phyloP scores from a whole-genome alignment of 805 yeast species.

The Nematodospora valgi region DNA sequence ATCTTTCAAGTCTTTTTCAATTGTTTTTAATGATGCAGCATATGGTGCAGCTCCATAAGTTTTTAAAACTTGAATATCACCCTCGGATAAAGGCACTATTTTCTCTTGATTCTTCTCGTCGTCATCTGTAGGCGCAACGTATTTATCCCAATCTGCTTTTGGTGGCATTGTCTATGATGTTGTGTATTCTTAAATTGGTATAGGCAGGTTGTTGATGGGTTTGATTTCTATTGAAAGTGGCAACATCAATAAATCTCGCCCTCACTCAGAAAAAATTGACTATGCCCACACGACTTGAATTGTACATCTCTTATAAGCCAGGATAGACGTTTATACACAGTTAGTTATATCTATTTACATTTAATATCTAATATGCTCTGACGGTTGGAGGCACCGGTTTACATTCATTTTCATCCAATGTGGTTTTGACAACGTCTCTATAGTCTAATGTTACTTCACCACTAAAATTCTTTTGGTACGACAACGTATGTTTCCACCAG shows the following conservation, averaged over 20 bases:
- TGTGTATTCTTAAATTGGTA: background rate
- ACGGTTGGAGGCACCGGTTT: conserved; percentile 95
- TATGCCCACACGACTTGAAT: background rate
- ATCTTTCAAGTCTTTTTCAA: conserved; percentile 82
- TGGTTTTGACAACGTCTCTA: conserved; percentile 78
- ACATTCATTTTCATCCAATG: conserved; percentile 90
- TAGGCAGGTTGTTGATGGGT: too few relatives aligned
- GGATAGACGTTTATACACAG: background rate
- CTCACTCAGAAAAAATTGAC: background rate
- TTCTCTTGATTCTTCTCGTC: conserved; percentile 64
- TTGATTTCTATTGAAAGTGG: conserved; percentile 1
- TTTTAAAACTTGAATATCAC: conserved; percentile 94
- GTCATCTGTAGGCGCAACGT: conserved; percentile 79
- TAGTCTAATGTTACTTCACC: conserved; percentile 72
- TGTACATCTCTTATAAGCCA: background rate
- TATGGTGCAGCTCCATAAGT: conserved; percentile 98
- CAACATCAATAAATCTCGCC: background rate
- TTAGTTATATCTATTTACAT: background rate
- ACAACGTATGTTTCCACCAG: conserved; percentile 97
- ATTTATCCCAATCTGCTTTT: conserved; percentile 98
- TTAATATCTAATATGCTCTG: conserved; percentile 70
- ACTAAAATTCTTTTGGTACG: conserved; percentile 79
- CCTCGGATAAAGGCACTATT: conserved; percentile 85
- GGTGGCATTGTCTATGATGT: conserved; percentile 68
- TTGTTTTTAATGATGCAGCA: conserved; percentile 70